Conservation (phyloP, 2,329 filamentous ascomycete species). For the Epichloe brachyelytri region DNA sequence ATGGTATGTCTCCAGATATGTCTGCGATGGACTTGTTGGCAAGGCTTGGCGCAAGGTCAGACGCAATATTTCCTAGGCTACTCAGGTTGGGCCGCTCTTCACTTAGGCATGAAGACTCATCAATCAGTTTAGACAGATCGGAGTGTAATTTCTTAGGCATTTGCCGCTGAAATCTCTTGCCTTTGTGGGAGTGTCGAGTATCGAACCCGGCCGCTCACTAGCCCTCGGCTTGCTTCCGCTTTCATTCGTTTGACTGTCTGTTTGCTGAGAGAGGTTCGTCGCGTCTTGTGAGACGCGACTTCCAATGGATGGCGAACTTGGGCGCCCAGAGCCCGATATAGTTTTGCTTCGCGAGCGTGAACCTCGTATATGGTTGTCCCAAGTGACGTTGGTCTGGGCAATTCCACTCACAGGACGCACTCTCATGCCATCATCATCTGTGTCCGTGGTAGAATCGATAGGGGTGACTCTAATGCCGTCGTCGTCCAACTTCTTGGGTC, state of each 20-base stretch:
- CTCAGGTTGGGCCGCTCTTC: constrained; percentile 18
- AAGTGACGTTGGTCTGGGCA: constrained; percentile 12
- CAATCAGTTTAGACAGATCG: constrained; percentile 11
- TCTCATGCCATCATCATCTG: constrained; percentile 18
- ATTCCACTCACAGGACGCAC: constrained; percentile 17
- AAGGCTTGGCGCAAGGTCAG: constrained; percentile 23
- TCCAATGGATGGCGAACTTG: constrained; percentile 11
- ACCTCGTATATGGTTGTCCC: constrained; percentile 6
- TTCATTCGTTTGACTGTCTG: constrained; percentile 5
- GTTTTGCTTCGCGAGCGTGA: constrained; percentile 17
- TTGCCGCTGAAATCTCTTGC: constrained; percentile 16
- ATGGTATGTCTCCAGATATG: constrained; percentile 42
- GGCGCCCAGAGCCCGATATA: constrained; percentile 12
- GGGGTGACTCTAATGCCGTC: constrained; percentile 34
- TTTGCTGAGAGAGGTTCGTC: constrained; percentile 10
- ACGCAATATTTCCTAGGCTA: constrained; percentile 14
- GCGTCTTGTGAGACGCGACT: constrained; percentile 17
- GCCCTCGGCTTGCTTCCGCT: constrained; percentile 17
- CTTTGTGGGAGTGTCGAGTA: constrained; percentile 27
- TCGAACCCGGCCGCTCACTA: constrained; percentile 24
- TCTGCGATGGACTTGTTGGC: constrained; percentile 43
- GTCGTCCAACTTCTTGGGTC: constrained; percentile 11
- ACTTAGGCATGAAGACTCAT: constrained; percentile 16
- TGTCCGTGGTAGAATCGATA: not conserved
- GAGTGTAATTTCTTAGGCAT: constrained; percentile 14